phyloP scores from a whole-genome alignment of 805 yeast species.

The Candida namnaoensis region DNA sequence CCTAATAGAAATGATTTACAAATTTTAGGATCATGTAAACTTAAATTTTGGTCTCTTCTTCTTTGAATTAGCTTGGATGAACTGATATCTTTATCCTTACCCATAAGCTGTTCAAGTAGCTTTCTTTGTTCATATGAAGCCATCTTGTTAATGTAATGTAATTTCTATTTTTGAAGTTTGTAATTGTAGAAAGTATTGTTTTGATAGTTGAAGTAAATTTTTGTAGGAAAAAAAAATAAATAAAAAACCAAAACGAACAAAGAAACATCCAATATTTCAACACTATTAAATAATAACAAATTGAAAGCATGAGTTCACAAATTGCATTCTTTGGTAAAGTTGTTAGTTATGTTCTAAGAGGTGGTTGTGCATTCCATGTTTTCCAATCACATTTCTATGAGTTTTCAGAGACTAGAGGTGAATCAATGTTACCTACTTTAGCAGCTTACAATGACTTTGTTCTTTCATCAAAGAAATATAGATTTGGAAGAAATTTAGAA shows the following conservation, averaged over 20 bases:
- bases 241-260: too few relatives aligned
- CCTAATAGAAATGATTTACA: constrained; percentile 84
- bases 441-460: constrained; percentile 71
- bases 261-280: too few relatives aligned
- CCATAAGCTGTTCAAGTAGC: constrained; percentile 76
- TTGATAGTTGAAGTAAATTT: too few relatives aligned
- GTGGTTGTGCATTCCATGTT: constrained; percentile 61
- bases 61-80: constrained; percentile 22
- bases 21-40: constrained; percentile 46
- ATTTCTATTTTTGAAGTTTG: too few relatives aligned
- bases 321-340: constrained; percentile 13
- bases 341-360: constrained; percentile 25
- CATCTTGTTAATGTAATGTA: constrained; percentile 13
- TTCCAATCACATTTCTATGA: constrained; percentile 61
- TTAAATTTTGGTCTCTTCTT: constrained; percentile 25
- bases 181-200: too few relatives aligned
- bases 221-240: too few relatives aligned
- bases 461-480: constrained; percentile 57
- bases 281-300: neutral
- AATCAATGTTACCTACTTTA: constrained; percentile 91
- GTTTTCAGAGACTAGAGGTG: constrained; percentile 80
- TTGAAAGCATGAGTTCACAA: constrained; percentile 1
- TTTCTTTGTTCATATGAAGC: constrained; percentile 69
- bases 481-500: constrained; percentile 53
- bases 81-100: constrained; percentile 33